Conservation (phyloP, 179 eudicot genomes). For the Beta macrorhiza region DNA sequence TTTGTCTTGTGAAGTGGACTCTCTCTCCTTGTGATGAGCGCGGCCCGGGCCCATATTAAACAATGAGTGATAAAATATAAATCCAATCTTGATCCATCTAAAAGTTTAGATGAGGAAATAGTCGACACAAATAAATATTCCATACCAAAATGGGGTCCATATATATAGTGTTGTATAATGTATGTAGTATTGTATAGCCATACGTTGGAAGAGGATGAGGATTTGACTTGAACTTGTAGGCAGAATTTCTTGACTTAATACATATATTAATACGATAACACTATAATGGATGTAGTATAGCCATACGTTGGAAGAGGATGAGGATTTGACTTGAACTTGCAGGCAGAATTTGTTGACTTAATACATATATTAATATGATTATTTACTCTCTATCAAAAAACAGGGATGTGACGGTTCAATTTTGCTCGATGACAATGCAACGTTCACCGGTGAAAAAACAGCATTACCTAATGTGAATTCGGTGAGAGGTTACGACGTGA, state of each 20-base stretch:
- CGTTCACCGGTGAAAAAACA: slow-evolving; percentile 44
- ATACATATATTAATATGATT: neutral
- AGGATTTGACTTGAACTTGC: neutral
- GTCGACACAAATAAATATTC: no score
- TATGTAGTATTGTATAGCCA: neutral
- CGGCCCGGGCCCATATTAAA: no score
- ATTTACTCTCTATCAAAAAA: neutral
- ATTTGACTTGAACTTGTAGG: neutral
- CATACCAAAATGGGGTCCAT: no score
- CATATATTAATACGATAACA: neutral
- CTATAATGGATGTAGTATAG: neutral
- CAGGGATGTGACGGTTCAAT: slow-evolving; percentile 76
- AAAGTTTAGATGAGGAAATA: no score
- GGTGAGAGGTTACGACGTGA: slow-evolving; percentile 45
- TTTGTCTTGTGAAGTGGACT: no score
- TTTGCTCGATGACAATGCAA: slow-evolving; percentile 44
- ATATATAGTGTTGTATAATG: no score
- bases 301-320: neutral
- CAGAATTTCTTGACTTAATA: neutral
- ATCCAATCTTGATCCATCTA: no score
- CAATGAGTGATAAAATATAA: no score
- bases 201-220: neutral
- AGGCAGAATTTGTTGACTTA: neutral
- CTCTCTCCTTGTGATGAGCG: no score
- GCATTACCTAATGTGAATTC: slow-evolving; percentile 41